A percentile compares a stretch with the other conserved stretches of the same genome.
These are phyloP conservation scores for Ophiostoma ulmi DNA, from an alignment of 2,329 filamentous ascomycete species.

Conservation along the genomic window DNA sequence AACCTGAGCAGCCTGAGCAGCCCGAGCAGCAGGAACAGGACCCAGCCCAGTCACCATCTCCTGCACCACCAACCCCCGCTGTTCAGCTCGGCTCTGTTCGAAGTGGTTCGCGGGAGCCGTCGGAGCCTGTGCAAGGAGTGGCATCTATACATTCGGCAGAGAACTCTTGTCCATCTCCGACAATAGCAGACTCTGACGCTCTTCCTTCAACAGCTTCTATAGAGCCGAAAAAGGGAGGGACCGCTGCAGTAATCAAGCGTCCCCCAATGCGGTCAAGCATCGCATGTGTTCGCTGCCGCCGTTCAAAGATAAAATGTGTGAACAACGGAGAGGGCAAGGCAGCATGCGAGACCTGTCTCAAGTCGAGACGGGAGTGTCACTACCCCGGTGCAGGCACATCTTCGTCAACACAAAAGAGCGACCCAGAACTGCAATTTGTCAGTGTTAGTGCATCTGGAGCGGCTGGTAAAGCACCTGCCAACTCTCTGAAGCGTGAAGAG, in stretches of 20 bases:
- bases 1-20: too few relatives aligned
- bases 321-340: conserved; percentile 64
- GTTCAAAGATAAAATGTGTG: conserved; percentile 82
- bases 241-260: conserved; percentile 28
- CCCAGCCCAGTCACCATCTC: not conserved
- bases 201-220: conserved; percentile 20
- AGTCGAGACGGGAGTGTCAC: conserved; percentile 64
- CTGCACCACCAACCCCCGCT: not conserved
- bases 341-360: conserved; percentile 69
- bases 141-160: not conserved
- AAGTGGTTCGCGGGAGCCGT: not conserved
- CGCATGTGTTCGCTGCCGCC: conserved; percentile 68
- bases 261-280: conserved; percentile 69
- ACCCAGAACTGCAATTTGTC: conserved; percentile 16
- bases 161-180: not conserved
- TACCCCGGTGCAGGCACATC: conserved; percentile 47
- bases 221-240: conserved; percentile 39
- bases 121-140: not conserved
- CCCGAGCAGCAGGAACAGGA: not conserved
- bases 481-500: conserved; percentile 39
- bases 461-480: conserved; percentile 6
- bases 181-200: not conserved
- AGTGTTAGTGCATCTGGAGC: not conserved
- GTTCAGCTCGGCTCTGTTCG: not conserved
- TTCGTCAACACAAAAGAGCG: conserved; percentile 35